Base-by-base conservation (phyloP, 2,329 filamentous ascomycete species). In the Nemania sp. region DNA sequence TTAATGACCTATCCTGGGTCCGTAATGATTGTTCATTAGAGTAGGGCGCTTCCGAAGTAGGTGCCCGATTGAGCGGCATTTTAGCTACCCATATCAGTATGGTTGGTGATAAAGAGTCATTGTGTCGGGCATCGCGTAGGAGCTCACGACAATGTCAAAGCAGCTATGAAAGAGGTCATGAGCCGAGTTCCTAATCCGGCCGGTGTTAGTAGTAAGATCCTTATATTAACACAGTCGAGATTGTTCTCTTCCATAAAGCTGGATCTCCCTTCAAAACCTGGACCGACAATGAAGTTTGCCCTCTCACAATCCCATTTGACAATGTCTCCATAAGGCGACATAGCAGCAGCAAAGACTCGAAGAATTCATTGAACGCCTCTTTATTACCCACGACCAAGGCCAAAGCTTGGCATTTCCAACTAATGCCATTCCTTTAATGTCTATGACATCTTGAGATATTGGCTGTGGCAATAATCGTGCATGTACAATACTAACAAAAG, bases 31-130 rank as follows among this genome's bases (percentile, higher is more conserved):
- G 70, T 55, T 73, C 32, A 67, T 72, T 73, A 59, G 26, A 58
- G 55, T 45, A 51, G 35, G 58, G 67, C 57, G 45, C 35, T 60
- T 58, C 24, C 18, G 20, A 49, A 56, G 26, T 27, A 8, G 32
- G n/a, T 5, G 6, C 20, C 53, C 29, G 26, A 53, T 62, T 11
- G 43, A 41, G 61, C 27, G 52, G 64, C 43, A 38, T 53, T 57
- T 61, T 26, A 62, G 59, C 57, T 64, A 66, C 26, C 59, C 63
- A 76, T 76, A 75, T 75, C 70, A 75, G 29, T 57, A 59, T 56
- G 15, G 63, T 8, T 15, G 24, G 26, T 63, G 52, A 78, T 77
- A 77, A 78, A 77, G 76, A 73, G 52, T 65, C 73, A 75, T 78
- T 77, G 73, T 77, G 32, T 56, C 18, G 11, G 6, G 26, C 38